phyloP scores from a whole-genome alignment of 2,329 filamentous ascomycete genomes.

The Trematosphaeria pertusa region DNA sequence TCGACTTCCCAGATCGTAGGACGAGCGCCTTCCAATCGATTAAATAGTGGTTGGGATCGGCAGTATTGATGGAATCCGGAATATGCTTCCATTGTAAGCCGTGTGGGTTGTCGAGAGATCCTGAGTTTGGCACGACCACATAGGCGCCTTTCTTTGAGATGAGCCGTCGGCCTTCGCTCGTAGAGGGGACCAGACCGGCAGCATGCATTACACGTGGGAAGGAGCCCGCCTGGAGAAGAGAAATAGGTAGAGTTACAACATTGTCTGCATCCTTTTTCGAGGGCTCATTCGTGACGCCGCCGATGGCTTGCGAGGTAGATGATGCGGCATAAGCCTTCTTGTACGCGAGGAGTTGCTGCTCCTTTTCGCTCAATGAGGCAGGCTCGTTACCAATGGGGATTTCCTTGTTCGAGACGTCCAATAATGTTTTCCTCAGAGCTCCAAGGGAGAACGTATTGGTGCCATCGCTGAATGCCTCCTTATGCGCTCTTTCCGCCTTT shows the following conservation, averaged over 20 bases:
- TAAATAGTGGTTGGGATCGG: constrained; percentile 65
- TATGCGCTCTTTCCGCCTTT: constrained; percentile 65
- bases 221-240: constrained; percentile 61
- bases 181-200: constrained; percentile 64
- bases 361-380: constrained; percentile 15
- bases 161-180: constrained; percentile 66
- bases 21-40: constrained; percentile 65
- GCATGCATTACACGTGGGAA: constrained; percentile 67
- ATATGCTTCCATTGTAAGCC: constrained; percentile 69
- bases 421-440: constrained; percentile 30
- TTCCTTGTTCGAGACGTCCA: constrained; percentile 8
- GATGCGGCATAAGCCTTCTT: constrained; percentile 35
- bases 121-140: constrained; percentile 57
- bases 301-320: constrained; percentile 18
- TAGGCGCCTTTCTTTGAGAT: constrained; percentile 65
- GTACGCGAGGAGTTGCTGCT: constrained; percentile 26
- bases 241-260: constrained; percentile 66
- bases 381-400: not conserved
- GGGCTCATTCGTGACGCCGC: constrained; percentile 19
- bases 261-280: constrained; percentile 57
- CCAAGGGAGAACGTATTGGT: constrained; percentile 37
- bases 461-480: constrained; percentile 51
- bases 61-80: constrained; percentile 62
- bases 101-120: constrained; percentile 41
- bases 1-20: constrained; percentile 66